Conservation (phyloP, 2,329 filamentous ascomycete genomes). For the Xylariaceae sp. region DNA sequence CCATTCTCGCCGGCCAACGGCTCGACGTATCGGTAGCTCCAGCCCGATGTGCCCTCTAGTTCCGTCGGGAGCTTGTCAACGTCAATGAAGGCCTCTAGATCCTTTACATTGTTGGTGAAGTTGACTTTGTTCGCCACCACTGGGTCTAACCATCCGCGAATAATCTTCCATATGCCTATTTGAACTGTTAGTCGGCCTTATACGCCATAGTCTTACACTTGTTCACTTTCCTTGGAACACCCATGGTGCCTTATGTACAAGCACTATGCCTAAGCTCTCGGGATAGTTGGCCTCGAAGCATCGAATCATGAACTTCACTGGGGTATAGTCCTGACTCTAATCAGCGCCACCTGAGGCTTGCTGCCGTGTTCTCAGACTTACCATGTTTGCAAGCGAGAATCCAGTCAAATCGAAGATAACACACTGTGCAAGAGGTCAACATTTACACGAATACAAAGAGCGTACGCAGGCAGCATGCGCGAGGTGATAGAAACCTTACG, state of each 20-base stretch:
- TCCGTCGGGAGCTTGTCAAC: constrained; percentile 72
- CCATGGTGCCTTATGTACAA: constrained; percentile 97
- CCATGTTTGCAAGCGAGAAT: constrained; percentile 94
- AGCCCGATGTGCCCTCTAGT: constrained; percentile 82
- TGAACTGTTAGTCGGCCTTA: constrained; percentile 35
- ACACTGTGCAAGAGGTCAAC: constrained; percentile 51
- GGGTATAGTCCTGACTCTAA: constrained; percentile 73
- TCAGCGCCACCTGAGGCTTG: constrained; percentile 16
- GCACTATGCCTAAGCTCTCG: constrained; percentile 81
- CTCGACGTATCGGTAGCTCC: constrained; percentile 79
- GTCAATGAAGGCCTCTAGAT: constrained; percentile 75
- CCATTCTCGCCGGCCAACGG: constrained; percentile 74
- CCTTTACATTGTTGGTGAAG: constrained; percentile 79
- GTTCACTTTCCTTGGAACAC: constrained; percentile 74
- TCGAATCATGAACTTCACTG: constrained; percentile 99
- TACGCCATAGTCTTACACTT: constrained; percentile 28
- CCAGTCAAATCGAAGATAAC: constrained; percentile 95
- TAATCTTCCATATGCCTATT: constrained; percentile 86
- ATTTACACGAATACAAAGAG: too few species aligned
- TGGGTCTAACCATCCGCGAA: constrained; percentile 93
- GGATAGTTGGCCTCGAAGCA: constrained; percentile 99
- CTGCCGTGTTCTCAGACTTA: constrained; percentile 34
- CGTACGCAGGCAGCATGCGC: background rate
- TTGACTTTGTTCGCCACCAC: constrained; percentile 93
- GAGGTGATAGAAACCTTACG: constrained; percentile 54